phyloP scores from a whole-genome alignment of 1,139 yeast species.

The Yamadazyma oceani region DNA sequence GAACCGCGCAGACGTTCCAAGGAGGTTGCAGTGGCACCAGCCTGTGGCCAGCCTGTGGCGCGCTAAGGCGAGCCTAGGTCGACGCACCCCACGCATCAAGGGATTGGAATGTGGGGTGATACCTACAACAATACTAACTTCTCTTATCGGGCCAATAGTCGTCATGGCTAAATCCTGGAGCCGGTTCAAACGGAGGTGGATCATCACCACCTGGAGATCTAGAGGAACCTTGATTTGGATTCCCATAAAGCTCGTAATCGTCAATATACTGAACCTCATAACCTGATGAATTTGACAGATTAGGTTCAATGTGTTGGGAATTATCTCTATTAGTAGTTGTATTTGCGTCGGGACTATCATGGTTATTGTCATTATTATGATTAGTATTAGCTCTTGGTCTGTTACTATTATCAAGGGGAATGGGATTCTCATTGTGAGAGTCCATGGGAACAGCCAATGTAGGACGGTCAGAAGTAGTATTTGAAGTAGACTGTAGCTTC shows the following conservation, averaged over 20 bases:
- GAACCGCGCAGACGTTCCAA: conserved; percentile 4
- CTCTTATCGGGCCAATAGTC: conserved; percentile 40
- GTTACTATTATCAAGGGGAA: too few relatives aligned
- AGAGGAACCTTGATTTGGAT: background rate
- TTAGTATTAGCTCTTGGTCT: too few relatives aligned
- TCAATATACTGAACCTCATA: conserved; percentile 22
- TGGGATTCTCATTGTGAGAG: background rate
- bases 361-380: background rate
- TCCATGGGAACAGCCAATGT: background rate
- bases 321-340: too few relatives aligned
- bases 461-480: conserved; percentile 1
- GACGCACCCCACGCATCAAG: too few relatives aligned
- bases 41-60: background rate
- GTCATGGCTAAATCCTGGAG: conserved; percentile 30
- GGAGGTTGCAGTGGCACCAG: background rate
- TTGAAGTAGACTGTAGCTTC: conserved; percentile 8
- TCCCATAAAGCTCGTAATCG: conserved; percentile 23
- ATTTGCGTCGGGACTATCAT: background rate
- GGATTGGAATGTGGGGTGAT: too few relatives aligned
- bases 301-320: background rate
- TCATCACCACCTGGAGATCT: background rate
- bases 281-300: background rate
- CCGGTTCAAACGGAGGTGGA: conserved; percentile 37
- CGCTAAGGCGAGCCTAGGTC: too few relatives aligned
- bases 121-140: too few relatives aligned